These are phyloP conservation scores for Apiospora rasikravindrae DNA, from an alignment of 2,329 filamentous ascomycete genomes.

Conservation along the genomic window DNA sequence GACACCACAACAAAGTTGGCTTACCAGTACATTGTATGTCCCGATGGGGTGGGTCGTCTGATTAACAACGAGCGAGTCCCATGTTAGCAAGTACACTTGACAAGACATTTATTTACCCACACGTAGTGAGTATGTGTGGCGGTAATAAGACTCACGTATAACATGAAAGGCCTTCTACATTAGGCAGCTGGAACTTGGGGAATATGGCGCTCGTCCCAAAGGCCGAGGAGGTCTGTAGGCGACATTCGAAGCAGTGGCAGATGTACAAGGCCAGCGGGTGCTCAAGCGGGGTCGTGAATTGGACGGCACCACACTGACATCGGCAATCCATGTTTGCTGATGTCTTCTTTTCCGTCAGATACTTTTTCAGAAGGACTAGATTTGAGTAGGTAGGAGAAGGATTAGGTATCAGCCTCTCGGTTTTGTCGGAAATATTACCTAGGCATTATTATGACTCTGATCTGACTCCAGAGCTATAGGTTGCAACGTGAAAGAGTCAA, in stretches of 20 bases:
- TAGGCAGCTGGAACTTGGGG: constrained; percentile 65
- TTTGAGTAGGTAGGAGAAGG: neutral
- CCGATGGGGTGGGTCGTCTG: constrained; percentile 62
- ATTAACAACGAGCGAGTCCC: constrained; percentile 25
- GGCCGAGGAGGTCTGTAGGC: constrained; percentile 67
- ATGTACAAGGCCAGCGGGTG: constrained; percentile 70
- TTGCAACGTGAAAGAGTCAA: neutral
- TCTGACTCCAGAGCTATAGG: neutral
- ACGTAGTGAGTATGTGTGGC: too few species aligned
- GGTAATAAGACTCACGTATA: constrained; percentile 54
- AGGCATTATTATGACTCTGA: neutral
- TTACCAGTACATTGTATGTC: constrained; percentile 63
- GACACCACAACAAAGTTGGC: constrained; percentile 25
- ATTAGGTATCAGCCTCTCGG: neutral
- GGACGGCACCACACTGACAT: constrained; percentile 69
- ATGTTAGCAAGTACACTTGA: too few species aligned
- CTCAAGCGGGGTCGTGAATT: constrained; percentile 65
- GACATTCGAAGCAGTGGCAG: constrained; percentile 73
- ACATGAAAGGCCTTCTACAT: constrained; percentile 53
- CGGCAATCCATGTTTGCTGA: constrained; percentile 55
- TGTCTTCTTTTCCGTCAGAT: too few species aligned
- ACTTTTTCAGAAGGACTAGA: too few species aligned
- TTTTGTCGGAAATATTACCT: neutral
- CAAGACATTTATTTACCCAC: too few species aligned
- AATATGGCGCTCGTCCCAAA: constrained; percentile 75